Evolutionary conservation across 228 moss, liverwort and hornwort species (phyloP), one percentile per base, ranked within the genome.

Genomic region (Sphagnum magellanicum): DNA sequence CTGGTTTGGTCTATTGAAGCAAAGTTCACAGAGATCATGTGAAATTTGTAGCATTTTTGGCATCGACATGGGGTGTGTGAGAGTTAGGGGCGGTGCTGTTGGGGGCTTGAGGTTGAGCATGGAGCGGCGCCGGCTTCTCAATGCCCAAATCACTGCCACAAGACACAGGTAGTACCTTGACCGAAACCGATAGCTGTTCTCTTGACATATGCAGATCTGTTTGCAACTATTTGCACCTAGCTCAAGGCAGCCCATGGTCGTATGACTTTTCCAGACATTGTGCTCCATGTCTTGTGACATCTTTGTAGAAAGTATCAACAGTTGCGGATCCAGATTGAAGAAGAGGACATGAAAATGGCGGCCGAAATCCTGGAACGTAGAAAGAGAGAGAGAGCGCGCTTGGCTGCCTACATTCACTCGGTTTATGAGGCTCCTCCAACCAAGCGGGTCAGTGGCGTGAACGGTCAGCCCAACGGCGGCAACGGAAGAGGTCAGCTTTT

Each of bases 81-180:
- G 72, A 74, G 72, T 81, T 60, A 81, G 76, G 16, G 82, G 80
- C 63, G 85, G 76, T 72, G 76, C 79, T 61, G 73, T 79, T 60
- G 79, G 83, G 67, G 78, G 80, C 60, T 72, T 85, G 49, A 83
- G 92, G 59, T 81, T 88, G 73, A 95, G 95, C 81, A 88, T 89
- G 75, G 92, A 95, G 83, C 79, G 90, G n/a, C 88, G 88, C 50
- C 81, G 95, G 74, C 87, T 95, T 66, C 71, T 81, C 15, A 95
- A 95, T 71, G 92, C 95, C 46, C 92, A 83, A 76, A 84, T 81
- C 48, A 95, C 88, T 73, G 73, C 91, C 49, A 77, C 81, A 78
- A 82, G 95, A 76, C 90, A 90, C 76, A 90, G 83, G 95, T 95
- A 64, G 32, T 32, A 32, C 32, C 32, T 32, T 32, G 32, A 3